phyloP scores from a whole-genome alignment of 2,329 filamentous ascomycete species.

The Albifimbria verrucaria region DNA sequence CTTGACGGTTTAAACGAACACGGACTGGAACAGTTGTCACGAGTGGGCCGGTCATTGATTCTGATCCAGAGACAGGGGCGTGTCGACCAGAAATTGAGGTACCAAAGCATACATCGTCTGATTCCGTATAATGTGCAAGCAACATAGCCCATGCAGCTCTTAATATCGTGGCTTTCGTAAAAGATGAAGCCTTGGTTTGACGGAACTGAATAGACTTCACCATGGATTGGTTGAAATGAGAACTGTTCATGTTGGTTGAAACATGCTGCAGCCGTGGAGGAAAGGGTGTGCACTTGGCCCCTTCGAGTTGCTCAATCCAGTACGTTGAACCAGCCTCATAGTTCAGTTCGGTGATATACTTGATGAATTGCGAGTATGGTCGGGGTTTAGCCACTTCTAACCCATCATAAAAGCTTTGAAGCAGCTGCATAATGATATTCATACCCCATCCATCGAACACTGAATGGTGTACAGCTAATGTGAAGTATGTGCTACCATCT shows the following conservation, averaged over 20 bases:
- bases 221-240: too few species aligned
- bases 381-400: too few species aligned
- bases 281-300: too few species aligned
- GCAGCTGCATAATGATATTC: not conserved
- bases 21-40: slow-evolving; percentile 26
- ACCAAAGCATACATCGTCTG: slow-evolving; percentile 21
- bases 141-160: slow-evolving; percentile 22
- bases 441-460: not conserved
- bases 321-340: too few species aligned
- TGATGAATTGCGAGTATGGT: slow-evolving; percentile 39
- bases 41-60: slow-evolving; percentile 22
- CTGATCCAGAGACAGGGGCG: slow-evolving; percentile 19
- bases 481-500: too few species aligned
- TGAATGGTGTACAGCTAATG: too few species aligned
- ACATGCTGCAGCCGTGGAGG: too few species aligned
- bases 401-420: too few species aligned
- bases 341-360: slow-evolving; percentile 33
- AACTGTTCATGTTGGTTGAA: too few species aligned
- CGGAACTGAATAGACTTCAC: slow-evolving; percentile 2
- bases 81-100: slow-evolving; percentile 24
- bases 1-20: not conserved
- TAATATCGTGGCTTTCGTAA: slow-evolving; percentile 16
- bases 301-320: too few species aligned
- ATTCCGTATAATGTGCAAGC: slow-evolving; percentile 14
- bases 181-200: not conserved